These are phyloP conservation scores for Cucurbita ficifolia DNA, from an alignment of 306 rosid species.

Conservation along the genomic window DNA sequence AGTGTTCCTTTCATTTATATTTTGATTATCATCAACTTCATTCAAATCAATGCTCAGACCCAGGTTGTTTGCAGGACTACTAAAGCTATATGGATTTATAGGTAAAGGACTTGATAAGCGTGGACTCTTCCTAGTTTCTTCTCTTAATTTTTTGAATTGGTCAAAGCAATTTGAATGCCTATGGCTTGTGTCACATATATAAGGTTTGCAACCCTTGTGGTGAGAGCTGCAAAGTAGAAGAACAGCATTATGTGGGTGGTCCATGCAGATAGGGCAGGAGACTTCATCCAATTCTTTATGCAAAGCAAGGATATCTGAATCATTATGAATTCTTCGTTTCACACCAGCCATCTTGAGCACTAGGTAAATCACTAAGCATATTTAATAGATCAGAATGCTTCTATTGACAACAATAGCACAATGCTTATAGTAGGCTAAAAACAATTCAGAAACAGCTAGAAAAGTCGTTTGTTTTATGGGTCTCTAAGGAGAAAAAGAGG, in stretches of 20 bases:
- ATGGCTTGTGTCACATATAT: slow-evolving; percentile 88
- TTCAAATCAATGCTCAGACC: slow-evolving; percentile 43
- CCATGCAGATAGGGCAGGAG: slow-evolving; percentile 98
- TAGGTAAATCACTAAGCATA: slow-evolving; percentile 71
- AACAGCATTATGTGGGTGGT: slow-evolving; percentile 99
- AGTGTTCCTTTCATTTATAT: slow-evolving; percentile 50
- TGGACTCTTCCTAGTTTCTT: slow-evolving; percentile 42
- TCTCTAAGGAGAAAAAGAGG: background rate
- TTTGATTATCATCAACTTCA: slow-evolving; percentile 43
- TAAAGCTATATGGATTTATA: slow-evolving; percentile 43
- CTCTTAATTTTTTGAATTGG: slow-evolving; percentile 74
- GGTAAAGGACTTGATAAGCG: slow-evolving; percentile 49
- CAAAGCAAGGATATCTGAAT: slow-evolving; percentile 77
- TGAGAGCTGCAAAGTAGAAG: slow-evolving; percentile 93
- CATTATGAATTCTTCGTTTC: slow-evolving; percentile 85
- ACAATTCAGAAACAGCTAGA: background rate
- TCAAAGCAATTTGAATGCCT: slow-evolving; percentile 98
- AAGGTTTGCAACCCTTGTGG: slow-evolving; percentile 95
- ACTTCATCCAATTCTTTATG: slow-evolving; percentile 97
- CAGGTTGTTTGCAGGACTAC: slow-evolving; percentile 39
- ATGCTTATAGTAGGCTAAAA: background rate
- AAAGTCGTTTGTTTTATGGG: background rate
- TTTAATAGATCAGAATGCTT: slow-evolving; percentile 49
- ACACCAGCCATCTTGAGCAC: slow-evolving; percentile 98
- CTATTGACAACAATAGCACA: slow-evolving; percentile 10